phyloP scores from a whole-genome alignment of 345 rosid genomes.

The Eucalyptus cloeziana region DNA sequence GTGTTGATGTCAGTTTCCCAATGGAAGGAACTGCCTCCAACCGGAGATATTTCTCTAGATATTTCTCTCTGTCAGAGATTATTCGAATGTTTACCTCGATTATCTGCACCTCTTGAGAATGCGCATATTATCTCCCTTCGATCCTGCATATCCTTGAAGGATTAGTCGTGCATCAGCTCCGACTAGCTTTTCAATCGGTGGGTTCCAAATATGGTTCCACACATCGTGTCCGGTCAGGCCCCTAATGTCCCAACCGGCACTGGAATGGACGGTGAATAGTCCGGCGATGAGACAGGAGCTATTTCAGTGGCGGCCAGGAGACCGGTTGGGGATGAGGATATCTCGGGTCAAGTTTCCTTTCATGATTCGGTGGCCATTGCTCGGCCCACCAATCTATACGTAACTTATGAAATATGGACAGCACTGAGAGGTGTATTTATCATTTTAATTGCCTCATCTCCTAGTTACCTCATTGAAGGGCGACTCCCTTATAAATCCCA shows the following conservation, averaged over 20 bases:
- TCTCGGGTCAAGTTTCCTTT: neutral
- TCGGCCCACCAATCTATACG: neutral
- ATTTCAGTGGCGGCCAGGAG: neutral
- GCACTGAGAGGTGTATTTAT: neutral
- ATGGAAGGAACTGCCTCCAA: neutral
- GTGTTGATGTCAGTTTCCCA: neutral
- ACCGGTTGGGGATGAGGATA: neutral
- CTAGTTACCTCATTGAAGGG: neutral
- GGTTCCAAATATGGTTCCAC: neutral
- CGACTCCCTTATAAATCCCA: neutral
- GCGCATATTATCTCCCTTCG: neutral
- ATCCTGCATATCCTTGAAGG: neutral
- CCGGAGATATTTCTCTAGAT: neutral
- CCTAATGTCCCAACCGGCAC: neutral
- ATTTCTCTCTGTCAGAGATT: too few species aligned
- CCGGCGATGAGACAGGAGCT: neutral
- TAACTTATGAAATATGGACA: neutral
- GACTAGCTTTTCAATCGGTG: neutral
- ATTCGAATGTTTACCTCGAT: too few species aligned
- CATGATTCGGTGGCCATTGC: neutral
- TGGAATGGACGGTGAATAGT: neutral
- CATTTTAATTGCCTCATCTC: neutral
- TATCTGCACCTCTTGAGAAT: neutral
- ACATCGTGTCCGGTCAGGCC: neutral
- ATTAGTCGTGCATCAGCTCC: neutral